Base-by-base conservation (phyloP, 192 early-diverging fungal genomes). In the Podila verticillata region DNA sequence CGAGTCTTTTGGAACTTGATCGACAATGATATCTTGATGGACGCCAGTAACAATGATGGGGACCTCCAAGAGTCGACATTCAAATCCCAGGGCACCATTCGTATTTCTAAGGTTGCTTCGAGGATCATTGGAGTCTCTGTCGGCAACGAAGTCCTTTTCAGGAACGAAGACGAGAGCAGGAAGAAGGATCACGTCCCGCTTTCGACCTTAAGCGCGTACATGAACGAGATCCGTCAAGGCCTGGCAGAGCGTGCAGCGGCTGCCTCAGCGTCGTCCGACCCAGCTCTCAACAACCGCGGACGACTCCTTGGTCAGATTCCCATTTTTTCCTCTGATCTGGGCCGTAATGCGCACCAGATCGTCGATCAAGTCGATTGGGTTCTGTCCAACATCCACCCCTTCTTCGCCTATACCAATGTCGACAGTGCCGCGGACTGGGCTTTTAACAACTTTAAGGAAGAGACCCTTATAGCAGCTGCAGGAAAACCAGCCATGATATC, bases 361-460 rank as follows among this genome's bases (percentile, higher is more conserved):
- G 77, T 90, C 28, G 74, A 85, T 15, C 82, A 86, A 22, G 87
- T 87, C 8, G 91, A 92, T 61, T 82, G 82, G 62, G 84, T 89
- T 31, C 85, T 88, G 74, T 88, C 89, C 68, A 89, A 92, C 62
- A 88, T 89, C 17, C 90, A 91, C 80, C 90, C 91, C 15, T 92
- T 89, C 87, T 92, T 89, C 87, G 90, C 87, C 44, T 87, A 88
- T 63, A 78, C 77, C 22, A 35, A 63, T 34, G 85, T 85, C 15
- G 57, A 82, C 8, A 48, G 72, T 4, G 89, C 89, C 9, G 84
- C 87, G 48, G 64, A 69, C 71, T 90, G 87, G 84, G 73, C 88
- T 22, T 86, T 90, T 57, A 57, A 74, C n/a, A 88, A 89, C 69
- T 83, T 82, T 48, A 72, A 86, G 49, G 68, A 84, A 31, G 69